A percentile compares a stretch with the other conserved stretches of the same genome.
Evolutionary conservation across 202 grass and related monocot genomes (phyloP).

Genomic region (Sporobolus alterniflorus): DNA sequence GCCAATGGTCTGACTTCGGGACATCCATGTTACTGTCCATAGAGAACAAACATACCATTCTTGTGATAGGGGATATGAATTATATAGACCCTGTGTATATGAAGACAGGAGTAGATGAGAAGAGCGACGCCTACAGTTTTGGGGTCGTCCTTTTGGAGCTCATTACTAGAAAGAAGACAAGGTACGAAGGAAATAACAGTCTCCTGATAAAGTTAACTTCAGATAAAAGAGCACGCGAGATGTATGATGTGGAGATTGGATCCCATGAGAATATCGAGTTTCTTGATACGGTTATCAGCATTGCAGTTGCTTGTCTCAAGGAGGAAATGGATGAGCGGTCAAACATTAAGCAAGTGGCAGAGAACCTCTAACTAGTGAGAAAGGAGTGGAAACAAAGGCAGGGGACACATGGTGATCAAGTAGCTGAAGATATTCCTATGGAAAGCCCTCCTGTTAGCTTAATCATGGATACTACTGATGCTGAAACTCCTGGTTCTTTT

Average conservation of each 20-base stretch:
- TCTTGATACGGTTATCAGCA: no score
- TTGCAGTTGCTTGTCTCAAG: no score
- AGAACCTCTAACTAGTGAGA: neutral
- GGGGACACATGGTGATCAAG: neutral
- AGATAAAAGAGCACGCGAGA: no score
- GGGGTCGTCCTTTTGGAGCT: slow-evolving; percentile 23
- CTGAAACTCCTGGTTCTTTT: neutral
- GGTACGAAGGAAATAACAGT: neutral
- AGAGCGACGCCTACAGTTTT: slow-evolving; percentile 35
- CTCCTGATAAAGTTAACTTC: neutral
- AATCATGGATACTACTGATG: neutral
- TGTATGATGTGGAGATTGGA: no score
- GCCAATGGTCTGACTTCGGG: neutral
- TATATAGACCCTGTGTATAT: slow-evolving; percentile 14
- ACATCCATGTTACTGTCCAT: neutral
- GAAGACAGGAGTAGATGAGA: neutral
- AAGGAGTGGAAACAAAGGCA: neutral
- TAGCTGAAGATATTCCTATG: neutral
- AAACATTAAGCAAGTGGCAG: no score
- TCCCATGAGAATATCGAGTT: no score
- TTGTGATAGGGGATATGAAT: neutral
- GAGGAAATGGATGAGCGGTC: no score
- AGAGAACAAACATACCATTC: neutral
- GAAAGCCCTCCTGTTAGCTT: neutral
- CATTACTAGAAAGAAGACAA: neutral